Conservation (phyloP, 352 stramenopile species). For the Phytophthora idaei region DNA sequence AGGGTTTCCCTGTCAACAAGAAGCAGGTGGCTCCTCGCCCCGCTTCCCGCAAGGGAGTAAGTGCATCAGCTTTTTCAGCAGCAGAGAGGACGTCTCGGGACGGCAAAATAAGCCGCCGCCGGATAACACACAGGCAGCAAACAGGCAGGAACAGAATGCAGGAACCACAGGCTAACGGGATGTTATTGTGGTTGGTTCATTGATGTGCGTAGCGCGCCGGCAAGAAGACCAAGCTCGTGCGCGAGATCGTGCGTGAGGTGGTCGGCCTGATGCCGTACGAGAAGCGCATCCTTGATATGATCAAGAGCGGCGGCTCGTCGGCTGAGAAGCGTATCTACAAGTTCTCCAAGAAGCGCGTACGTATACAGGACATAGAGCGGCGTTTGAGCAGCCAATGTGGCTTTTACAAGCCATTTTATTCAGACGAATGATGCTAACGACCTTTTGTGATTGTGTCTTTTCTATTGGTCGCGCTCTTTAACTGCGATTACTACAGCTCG, state of each 20-base stretch:
- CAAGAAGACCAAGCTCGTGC: conserved; percentile 96
- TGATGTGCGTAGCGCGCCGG: conserved; percentile 63
- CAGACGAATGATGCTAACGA: conserved; percentile 25
- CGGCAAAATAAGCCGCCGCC: neutral
- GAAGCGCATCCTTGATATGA: conserved; percentile 99
- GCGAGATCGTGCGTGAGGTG: conserved; percentile 97
- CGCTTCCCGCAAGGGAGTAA: conserved; percentile 91
- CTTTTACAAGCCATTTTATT: neutral
- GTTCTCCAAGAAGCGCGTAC: conserved; percentile 97
- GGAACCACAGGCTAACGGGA: conserved; percentile 14
- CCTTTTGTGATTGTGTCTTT: conserved; percentile 10
- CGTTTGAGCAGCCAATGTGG: neutral
- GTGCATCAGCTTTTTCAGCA: conserved; percentile 34
- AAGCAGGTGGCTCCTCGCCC: conserved; percentile 87
- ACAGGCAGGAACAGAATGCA: conserved; percentile 1
- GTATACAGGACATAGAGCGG: conserved; percentile 29
- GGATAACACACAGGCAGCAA: conserved; percentile 4
- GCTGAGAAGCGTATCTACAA: conserved; percentile 99
- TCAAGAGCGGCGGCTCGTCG: conserved; percentile 97
- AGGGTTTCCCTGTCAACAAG: conserved; percentile 94
- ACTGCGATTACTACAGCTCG: conserved; percentile 77
- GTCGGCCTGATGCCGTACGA: conserved; percentile 99
- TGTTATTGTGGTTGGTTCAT: conserved; percentile 12
- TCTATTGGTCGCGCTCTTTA: neutral
- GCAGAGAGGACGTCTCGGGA: neutral